A percentile compares a stretch with the other conserved stretches of the same genome.
These are phyloP conservation scores for Sclerotinia sclerotiorum DNA, from an alignment of 2,329 filamentous ascomycete species.

Conservation along the genomic window DNA sequence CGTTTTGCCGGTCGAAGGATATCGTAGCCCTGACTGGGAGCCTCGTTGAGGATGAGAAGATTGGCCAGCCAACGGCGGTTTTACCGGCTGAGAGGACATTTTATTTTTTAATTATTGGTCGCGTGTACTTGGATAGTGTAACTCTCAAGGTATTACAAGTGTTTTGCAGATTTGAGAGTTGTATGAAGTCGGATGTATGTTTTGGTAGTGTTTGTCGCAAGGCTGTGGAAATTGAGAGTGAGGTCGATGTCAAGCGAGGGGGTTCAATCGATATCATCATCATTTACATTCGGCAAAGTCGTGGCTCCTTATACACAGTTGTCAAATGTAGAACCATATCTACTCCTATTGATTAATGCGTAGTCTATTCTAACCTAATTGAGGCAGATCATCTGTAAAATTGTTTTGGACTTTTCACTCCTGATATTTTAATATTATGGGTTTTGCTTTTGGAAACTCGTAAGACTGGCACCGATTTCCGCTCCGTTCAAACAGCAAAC, in stretches of 20 bases:
- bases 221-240: constrained; percentile 12
- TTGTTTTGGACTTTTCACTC: neutral
- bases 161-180: neutral
- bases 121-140: neutral
- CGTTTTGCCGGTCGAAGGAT: constrained; percentile 91
- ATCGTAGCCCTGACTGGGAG: constrained; percentile 65
- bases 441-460: too few relatives aligned
- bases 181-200: constrained; percentile 1
- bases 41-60: constrained; percentile 33
- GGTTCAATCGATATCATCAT: neutral
- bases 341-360: neutral
- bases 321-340: neutral
- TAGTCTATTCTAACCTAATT: neutral
- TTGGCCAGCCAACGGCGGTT: constrained; percentile 34
- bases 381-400: neutral
- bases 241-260: constrained; percentile 9
- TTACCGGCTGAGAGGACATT: constrained; percentile 41
- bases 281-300: neutral
- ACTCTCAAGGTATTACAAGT: neutral
- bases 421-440: too few relatives aligned
- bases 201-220: constrained; percentile 12
- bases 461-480: too few relatives aligned
- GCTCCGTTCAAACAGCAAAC: too few relatives aligned
- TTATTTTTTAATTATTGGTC: constrained; percentile 10
- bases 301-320: neutral